Evolutionary conservation across 192 early-diverging fungal species (phyloP).

Genomic region (Backusella tuberculispora): DNA sequence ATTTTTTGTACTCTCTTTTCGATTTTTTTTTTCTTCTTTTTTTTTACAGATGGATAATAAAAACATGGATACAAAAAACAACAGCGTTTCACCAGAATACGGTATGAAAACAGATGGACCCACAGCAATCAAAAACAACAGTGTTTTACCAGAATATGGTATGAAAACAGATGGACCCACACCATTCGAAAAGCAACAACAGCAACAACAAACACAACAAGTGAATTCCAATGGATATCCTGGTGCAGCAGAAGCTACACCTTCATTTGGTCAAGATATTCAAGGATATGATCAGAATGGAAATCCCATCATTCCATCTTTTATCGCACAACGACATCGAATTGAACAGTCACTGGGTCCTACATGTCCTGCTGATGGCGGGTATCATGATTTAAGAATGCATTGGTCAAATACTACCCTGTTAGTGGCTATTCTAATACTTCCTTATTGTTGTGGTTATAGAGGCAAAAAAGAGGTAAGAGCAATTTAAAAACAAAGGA

Average conservation of each 20-base stretch:
- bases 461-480: constrained; percentile 35
- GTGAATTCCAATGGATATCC: constrained; percentile 5
- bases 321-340: constrained; percentile 31
- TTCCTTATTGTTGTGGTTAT: constrained; percentile 41
- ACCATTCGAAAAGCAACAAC: neutral
- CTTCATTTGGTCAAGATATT: neutral
- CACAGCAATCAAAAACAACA: neutral
- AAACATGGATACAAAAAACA: neutral
- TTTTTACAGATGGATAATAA: neutral
- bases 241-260: constrained; percentile 3
- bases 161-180: neutral
- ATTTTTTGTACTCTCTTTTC: too few species aligned
- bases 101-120: neutral
- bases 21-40: too few species aligned
- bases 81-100: neutral
- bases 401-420: constrained; percentile 33
- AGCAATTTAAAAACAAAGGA: neutral
- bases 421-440: constrained; percentile 25
- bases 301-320: constrained; percentile 21
- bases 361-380: constrained; percentile 15
- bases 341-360: constrained; percentile 36
- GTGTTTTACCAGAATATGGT: neutral
- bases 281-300: constrained; percentile 24
- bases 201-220: neutral
- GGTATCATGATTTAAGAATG: constrained; percentile 39